Conservation (phyloP, 768 basidiomycete genomes). For the Termitomyces sp. region DNA sequence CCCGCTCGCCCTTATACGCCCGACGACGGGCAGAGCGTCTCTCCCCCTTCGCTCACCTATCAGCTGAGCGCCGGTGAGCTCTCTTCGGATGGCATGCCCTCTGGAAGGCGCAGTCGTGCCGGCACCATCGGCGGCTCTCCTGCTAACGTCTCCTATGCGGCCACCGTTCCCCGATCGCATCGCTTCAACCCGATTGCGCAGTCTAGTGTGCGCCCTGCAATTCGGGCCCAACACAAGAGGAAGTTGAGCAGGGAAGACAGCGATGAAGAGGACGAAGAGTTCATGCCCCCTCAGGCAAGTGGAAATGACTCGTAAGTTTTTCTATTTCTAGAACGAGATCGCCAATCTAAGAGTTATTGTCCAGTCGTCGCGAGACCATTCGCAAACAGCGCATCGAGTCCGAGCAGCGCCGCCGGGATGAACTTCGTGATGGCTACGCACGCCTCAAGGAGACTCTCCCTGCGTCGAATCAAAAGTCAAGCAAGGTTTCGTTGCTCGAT, state of each 20-base stretch:
- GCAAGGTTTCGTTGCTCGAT: constrained; percentile 88
- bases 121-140: constrained; percentile 47
- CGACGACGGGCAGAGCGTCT: constrained; percentile 54
- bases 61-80: constrained; percentile 65
- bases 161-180: constrained; percentile 67
- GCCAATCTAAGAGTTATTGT: background rate
- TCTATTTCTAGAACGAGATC: background rate
- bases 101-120: constrained; percentile 57
- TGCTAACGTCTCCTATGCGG: constrained; percentile 40
- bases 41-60: constrained; percentile 65
- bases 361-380: constrained; percentile 80
- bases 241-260: constrained; percentile 51
- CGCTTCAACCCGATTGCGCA: constrained; percentile 74
- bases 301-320: constrained; percentile 49
- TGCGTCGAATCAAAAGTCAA: constrained; percentile 86
- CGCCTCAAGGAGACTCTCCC: constrained; percentile 89
- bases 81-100: constrained; percentile 65
- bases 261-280: constrained; percentile 74
- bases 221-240: constrained; percentile 37
- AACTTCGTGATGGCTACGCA: constrained; percentile 88
- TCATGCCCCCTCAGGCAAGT: constrained; percentile 44
- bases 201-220: constrained; percentile 50
- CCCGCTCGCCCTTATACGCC: constrained; percentile 68
- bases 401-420: constrained; percentile 87
- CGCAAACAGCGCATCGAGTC: constrained; percentile 92